These are phyloP conservation scores for Fusarium sp. DNA, from an alignment of 2,329 filamentous ascomycete species.

Conservation along the genomic window DNA sequence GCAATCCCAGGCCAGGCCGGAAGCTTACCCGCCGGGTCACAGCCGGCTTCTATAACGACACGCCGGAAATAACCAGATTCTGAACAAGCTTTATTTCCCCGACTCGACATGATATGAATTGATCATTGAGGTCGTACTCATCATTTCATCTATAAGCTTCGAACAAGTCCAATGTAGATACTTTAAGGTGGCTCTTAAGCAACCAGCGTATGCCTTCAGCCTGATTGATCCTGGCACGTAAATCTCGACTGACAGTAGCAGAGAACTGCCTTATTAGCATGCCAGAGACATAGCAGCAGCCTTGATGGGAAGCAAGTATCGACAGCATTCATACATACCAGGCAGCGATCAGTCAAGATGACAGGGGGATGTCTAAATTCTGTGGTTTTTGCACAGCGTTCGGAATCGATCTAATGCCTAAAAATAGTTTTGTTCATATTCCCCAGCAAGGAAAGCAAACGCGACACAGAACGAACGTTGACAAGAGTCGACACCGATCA, in stretches of 20 bases:
- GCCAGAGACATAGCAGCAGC: neutral
- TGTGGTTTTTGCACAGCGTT: neutral
- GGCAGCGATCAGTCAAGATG: neutral
- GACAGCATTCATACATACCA: neutral
- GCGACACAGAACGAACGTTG: neutral
- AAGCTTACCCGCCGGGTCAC: constrained; percentile 12
- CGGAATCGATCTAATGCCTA: neutral
- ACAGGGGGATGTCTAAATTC: neutral
- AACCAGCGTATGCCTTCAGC: neutral
- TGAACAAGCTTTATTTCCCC: neutral
- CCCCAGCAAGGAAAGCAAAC: neutral
- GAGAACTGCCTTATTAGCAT: neutral
- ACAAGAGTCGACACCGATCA: too few relatives aligned
- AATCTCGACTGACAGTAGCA: neutral
- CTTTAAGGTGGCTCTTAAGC: neutral
- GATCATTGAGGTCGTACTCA: too few relatives aligned
- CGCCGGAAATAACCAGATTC: neutral
- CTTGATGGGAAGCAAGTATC: neutral
- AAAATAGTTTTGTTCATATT: neutral
- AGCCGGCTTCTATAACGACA: constrained; percentile 10
- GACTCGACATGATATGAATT: neutral
- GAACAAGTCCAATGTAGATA: neutral
- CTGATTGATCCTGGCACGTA: neutral
- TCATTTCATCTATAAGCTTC: neutral
- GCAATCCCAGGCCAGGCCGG: constrained; percentile 10